These are phyloP conservation scores for Ustulina deusta DNA, from an alignment of 2,329 filamentous ascomycete species.

Conservation along the genomic window DNA sequence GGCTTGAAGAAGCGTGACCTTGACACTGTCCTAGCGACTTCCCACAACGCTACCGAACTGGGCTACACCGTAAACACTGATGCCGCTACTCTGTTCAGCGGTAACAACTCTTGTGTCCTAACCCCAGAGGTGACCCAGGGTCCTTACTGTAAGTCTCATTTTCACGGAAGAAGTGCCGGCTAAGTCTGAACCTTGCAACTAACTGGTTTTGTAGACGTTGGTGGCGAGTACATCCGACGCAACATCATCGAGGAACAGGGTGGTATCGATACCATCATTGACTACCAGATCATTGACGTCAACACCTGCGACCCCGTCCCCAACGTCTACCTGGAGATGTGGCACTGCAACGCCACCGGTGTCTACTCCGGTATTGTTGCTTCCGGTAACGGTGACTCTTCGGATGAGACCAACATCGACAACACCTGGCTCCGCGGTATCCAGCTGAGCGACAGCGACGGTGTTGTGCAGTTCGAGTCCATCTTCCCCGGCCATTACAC, in stretches of 20 bases:
- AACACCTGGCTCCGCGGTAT: slow-evolving; percentile 28
- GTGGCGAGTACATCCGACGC: slow-evolving; percentile 30
- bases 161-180: background rate
- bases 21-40: slow-evolving; percentile 51
- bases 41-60: slow-evolving; percentile 54
- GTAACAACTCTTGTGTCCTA: slow-evolving; percentile 61
- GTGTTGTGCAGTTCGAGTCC: slow-evolving; percentile 28
- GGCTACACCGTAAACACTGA: slow-evolving; percentile 52
- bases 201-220: slow-evolving; percentile 12
- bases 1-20: slow-evolving; percentile 50
- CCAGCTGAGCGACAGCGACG: slow-evolving; percentile 26
- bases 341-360: slow-evolving; percentile 33
- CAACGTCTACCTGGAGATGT: slow-evolving; percentile 23
- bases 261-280: slow-evolving; percentile 28
- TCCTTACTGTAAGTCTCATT: slow-evolving; percentile 59
- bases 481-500: slow-evolving; percentile 34
- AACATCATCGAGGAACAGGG: slow-evolving; percentile 22
- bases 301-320: slow-evolving; percentile 25
- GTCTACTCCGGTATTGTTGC: slow-evolving; percentile 27
- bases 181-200: slow-evolving; percentile 10
- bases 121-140: slow-evolving; percentile 66
- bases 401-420: slow-evolving; percentile 23
- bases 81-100: slow-evolving; percentile 55
- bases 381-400: slow-evolving; percentile 2
- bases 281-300: slow-evolving; percentile 32